Conservation (phyloP, 257 asterid species). For the Solanum etuberosum region DNA sequence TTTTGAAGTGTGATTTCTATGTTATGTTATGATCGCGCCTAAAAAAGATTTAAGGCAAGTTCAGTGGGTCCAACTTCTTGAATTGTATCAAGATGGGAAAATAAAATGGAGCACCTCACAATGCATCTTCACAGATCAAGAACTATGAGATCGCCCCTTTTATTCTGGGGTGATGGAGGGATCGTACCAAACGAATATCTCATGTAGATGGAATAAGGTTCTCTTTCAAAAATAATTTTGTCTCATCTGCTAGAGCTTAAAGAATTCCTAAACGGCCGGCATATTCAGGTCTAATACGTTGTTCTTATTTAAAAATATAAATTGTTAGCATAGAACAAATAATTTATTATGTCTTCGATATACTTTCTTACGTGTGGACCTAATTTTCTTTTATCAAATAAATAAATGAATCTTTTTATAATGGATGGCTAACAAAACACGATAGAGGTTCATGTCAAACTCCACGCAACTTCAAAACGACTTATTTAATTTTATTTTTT, state of each 20-base stretch:
- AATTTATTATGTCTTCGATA: not conserved
- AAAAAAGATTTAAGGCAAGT: not conserved
- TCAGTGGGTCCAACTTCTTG: not conserved
- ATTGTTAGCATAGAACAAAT: fast-evolving
- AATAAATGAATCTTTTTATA: not conserved
- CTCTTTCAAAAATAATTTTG: no score
- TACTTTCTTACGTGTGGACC: not conserved
- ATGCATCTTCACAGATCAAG: not conserved
- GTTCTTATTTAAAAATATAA: not conserved
- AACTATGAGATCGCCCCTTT: not conserved
- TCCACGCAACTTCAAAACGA: not conserved
- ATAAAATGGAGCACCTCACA: not conserved
- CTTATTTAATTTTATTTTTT: no score
- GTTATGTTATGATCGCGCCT: not conserved
- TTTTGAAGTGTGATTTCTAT: not conserved
- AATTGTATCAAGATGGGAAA: not conserved
- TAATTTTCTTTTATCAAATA: not conserved
- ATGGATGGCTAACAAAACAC: not conserved
- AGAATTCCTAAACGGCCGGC: not conserved
- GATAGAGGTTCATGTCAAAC: not conserved
- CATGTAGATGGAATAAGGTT: no score
- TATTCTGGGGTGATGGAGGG: not conserved
- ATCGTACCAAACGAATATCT: not conserved
- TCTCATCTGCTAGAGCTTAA: not conserved
- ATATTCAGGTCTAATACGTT: fast-evolving